Evolutionary conservation across 192 early-diverging fungal species (phyloP).

Genomic region (Linderina pennispora): DNA sequence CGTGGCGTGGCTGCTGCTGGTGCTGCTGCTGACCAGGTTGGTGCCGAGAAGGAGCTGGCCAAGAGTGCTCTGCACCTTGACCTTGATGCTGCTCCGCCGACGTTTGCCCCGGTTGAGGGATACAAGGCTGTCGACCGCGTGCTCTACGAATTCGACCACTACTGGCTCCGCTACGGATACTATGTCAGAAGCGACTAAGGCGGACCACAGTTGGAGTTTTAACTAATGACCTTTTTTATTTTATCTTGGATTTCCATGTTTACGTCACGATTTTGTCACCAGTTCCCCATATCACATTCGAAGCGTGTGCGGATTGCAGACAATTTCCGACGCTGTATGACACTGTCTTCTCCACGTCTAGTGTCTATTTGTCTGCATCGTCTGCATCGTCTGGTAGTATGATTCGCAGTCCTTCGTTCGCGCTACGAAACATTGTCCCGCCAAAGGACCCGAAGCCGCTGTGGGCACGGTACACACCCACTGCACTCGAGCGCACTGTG

Average conservation of each 20-base stretch:
- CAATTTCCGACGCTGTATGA: no score
- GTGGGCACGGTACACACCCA: constrained; percentile 21
- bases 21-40: background rate
- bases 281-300: no score
- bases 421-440: constrained; percentile 26
- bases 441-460: constrained; percentile 11
- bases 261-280: no score
- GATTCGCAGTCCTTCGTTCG: constrained; percentile 20
- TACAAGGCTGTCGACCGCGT: constrained; percentile 65
- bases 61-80: constrained; percentile 1
- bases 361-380: no score
- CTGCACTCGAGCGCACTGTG: constrained; percentile 20
- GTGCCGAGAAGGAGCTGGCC: background rate
- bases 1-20: constrained; percentile 1
- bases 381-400: no score
- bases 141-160: constrained; percentile 76
- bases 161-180: constrained; percentile 74
- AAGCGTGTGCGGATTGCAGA: no score
- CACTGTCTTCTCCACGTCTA: no score
- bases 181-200: constrained; percentile 39
- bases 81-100: constrained; percentile 26
- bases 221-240: no score
- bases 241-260: no score
- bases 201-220: no score
- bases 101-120: constrained; percentile 49